Evolutionary conservation across 2,329 filamentous ascomycete species (phyloP).

Genomic region (Monosporascus sp.): DNA sequence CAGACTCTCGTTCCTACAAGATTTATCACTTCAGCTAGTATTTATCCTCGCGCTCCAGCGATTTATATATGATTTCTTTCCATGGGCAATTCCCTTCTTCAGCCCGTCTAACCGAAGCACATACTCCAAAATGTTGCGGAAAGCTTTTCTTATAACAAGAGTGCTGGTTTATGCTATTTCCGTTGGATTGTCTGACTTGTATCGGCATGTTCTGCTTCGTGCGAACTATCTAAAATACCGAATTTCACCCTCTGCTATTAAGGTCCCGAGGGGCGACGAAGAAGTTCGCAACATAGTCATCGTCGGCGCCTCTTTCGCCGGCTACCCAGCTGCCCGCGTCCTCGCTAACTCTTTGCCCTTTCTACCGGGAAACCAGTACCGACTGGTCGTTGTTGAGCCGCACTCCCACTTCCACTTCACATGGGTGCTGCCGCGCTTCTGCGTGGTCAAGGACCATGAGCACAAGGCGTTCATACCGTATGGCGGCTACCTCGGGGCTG

Average conservation of each 20-base stretch:
- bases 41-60: not conserved
- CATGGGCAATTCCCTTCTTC: not conserved
- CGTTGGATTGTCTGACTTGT: not conserved
- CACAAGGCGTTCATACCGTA: constrained; percentile 58
- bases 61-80: not conserved
- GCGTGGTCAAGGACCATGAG: constrained; percentile 50
- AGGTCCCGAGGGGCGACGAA: not conserved
- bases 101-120: not conserved
- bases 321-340: constrained; percentile 42
- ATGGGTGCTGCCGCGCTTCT: constrained; percentile 55
- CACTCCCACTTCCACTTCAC: constrained; percentile 58
- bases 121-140: not conserved
- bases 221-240: not conserved
- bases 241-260: not conserved
- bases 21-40: not conserved
- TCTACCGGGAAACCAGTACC: constrained; percentile 40
- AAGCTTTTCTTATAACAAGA: not conserved
- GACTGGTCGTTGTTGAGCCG: constrained; percentile 52
- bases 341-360: constrained; percentile 39
- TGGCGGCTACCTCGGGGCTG: constrained; percentile 32
- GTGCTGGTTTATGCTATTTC: not conserved
- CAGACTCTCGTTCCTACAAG: not conserved
- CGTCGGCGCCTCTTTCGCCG: constrained; percentile 54
- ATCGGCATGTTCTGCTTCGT: constrained; percentile 6
- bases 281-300: constrained; percentile 44